Conservation (phyloP, 805 yeast genomes). For the Barnettozyma sucrosica region DNA sequence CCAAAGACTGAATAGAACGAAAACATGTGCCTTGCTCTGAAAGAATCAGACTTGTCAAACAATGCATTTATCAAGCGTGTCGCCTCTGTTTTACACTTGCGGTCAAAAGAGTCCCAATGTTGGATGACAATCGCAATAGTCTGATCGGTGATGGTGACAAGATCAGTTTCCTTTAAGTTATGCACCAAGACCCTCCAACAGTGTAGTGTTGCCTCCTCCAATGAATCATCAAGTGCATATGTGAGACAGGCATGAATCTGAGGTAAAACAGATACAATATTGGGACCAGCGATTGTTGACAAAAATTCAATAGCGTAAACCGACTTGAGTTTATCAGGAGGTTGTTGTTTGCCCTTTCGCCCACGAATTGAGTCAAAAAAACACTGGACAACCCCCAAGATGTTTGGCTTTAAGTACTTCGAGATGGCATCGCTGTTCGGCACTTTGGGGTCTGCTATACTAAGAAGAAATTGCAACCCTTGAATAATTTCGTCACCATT, state of each 20-base stretch:
- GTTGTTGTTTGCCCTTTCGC: constrained; percentile 64
- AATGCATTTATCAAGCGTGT: constrained; percentile 40
- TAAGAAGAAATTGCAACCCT: constrained; percentile 39
- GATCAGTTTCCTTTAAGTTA: constrained; percentile 48
- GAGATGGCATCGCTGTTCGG: constrained; percentile 27
- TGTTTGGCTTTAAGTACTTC: constrained; percentile 46
- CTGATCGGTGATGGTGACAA: constrained; percentile 65
- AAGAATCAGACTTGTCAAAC: constrained; percentile 29
- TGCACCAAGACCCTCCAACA: constrained; percentile 64
- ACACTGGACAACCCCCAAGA: constrained; percentile 69
- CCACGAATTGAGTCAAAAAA: constrained; percentile 79
- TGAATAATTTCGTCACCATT: constrained; percentile 18
- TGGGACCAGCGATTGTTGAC: constrained; percentile 45
- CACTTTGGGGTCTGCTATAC: constrained; percentile 17
- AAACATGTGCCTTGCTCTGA: constrained; percentile 38
- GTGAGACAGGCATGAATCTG: constrained; percentile 85
- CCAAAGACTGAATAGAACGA: constrained; percentile 50
- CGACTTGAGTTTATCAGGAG: constrained; percentile 63
- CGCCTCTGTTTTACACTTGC: constrained; percentile 45
- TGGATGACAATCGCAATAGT: constrained; percentile 70
- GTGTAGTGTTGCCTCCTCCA: constrained; percentile 55
- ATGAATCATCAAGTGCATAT: constrained; percentile 60
- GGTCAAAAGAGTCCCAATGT: constrained; percentile 49
- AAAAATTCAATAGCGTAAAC: constrained; percentile 69
- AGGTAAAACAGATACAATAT: constrained; percentile 65